Evolutionary conservation across 768 basidiomycete species (phyloP).

Genomic region (Mycena chlorophos): DNA sequence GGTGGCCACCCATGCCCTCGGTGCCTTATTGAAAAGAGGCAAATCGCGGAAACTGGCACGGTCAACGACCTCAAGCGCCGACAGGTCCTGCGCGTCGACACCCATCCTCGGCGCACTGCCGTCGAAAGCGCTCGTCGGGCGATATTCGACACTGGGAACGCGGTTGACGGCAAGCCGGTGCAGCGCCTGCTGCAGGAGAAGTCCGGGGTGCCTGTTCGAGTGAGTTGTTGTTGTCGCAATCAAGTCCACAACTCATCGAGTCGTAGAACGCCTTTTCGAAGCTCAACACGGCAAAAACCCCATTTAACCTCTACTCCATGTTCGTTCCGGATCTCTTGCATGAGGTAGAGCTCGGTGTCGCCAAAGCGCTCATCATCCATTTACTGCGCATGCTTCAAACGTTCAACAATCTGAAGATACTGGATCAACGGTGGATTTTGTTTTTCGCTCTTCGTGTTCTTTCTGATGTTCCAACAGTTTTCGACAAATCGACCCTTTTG

Average conservation of each 20-base stretch:
- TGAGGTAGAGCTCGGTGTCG: conserved; percentile 41
- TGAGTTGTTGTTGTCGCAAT: not conserved
- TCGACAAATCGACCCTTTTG: conserved; percentile 26
- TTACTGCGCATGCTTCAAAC: conserved; percentile 33
- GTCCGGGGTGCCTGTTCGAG: conserved; percentile 8
- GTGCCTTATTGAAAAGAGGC: conserved; percentile 23
- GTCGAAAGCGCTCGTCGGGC: conserved; percentile 13
- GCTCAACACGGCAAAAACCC: conserved; percentile 8
- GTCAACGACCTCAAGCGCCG: conserved; percentile 12
- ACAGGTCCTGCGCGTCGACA: conserved; percentile 1
- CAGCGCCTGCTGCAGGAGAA: not conserved
- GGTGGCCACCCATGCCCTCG: conserved; percentile 29
- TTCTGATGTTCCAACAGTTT: conserved; percentile 22
- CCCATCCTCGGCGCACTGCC: not conserved
- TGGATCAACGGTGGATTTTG: conserved; percentile 28
- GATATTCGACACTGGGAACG: conserved; percentile 5
- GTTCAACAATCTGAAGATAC: conserved; percentile 19
- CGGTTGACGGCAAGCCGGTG: not conserved
- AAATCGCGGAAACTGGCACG: conserved; percentile 20
- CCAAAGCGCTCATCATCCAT: conserved; percentile 39
- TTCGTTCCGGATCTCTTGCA: conserved; percentile 40
- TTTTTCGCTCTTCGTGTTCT: not conserved
- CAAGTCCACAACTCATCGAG: not conserved
- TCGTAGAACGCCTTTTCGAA: conserved; percentile 35
- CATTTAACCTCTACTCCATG: conserved; percentile 31